Conservation (phyloP, 2,329 filamentous ascomycete species). For the Sporothrix schenckii region DNA sequence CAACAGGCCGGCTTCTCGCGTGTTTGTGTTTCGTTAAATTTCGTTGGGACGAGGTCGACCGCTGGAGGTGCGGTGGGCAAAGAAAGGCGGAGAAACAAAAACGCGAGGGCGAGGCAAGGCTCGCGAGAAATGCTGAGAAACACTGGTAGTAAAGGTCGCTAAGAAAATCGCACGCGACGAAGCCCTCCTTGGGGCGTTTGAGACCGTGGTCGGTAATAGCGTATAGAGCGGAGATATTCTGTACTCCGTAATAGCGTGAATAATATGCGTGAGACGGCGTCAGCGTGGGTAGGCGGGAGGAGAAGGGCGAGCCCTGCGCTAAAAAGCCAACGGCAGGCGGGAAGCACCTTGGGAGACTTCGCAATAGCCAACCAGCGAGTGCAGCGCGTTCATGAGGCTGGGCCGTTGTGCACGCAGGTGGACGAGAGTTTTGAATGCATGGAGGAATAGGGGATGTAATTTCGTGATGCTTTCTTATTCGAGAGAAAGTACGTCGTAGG, state of each 20-base stretch:
- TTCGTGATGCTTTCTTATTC: background rate
- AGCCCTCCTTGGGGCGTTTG: background rate
- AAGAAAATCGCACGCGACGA: constrained; percentile 32
- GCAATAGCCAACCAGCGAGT: constrained; percentile 22
- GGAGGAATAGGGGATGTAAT: background rate
- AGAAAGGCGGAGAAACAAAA: constrained; percentile 30
- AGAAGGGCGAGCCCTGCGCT: constrained; percentile 31
- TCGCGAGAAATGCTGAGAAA: constrained; percentile 18
- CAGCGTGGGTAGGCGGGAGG: constrained; percentile 8
- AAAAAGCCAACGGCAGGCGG: constrained; percentile 28
- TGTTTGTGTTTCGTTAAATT: constrained; percentile 8
- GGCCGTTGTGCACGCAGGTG: background rate
- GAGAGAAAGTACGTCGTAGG: background rate
- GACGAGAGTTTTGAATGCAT: background rate
- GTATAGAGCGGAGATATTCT: background rate
- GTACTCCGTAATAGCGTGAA: constrained; percentile 10
- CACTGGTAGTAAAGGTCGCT: background rate
- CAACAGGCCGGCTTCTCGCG: background rate
- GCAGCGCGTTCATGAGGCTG: constrained; percentile 26
- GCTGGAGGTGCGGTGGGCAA: background rate
- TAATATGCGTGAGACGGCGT: background rate
- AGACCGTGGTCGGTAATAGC: background rate
- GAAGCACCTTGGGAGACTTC: constrained; percentile 9
- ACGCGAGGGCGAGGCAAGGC: constrained; percentile 22
- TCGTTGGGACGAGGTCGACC: constrained; percentile 3